Base-by-base conservation (phyloP, 169 alveolate genomes). In the Theileria equi region DNA sequence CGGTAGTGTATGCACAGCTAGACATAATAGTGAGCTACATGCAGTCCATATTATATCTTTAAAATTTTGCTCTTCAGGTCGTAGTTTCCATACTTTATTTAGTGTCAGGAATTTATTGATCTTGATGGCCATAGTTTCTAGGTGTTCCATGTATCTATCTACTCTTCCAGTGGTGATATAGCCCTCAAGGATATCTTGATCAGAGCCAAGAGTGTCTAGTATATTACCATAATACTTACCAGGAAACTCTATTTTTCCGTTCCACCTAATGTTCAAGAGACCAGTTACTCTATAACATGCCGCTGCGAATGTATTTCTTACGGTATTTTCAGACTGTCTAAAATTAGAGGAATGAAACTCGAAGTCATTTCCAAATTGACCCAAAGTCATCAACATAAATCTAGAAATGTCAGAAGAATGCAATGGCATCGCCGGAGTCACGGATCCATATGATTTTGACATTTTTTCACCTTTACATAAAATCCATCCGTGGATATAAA, bases 401-500 rank as follows among this genome's bases (percentile, higher is more conserved):
- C 86, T 44, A 1, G 73, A 57, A 3, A 77, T 68, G 60, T 77
- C 86, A 4, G 67, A 16, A 10, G 55, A 19, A 3, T 40, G 45
- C 5, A 61, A 25, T 0, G 80, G 66, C 57, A 77, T 34, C 1
- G 81, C 76, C 13, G 64, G 71, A 11, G 60, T 21, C 40, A 28
- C 31, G 59, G 92, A 92, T 54, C 95, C 94, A 25, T 91, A 45
- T 34, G 94, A 88, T 79, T 95, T 95, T 10, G 97, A 91, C 93
- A 95, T 94, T 78, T 95, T 95, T 35, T 71, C 89, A 45, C 88
- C 85, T 17, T 81, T 74, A 7, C 19, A 29, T 35, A 87, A 45
- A 89, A 94, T 71, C 84, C 95, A 95, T 17, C 95, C 94, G 67
- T 94, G 98, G 11, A 78, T 82, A 11, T 91, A 23, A 19, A 94